Evolutionary conservation across 345 rosid genomes (phyloP).

Genomic region (Eucalyptus erythrocorys): DNA sequence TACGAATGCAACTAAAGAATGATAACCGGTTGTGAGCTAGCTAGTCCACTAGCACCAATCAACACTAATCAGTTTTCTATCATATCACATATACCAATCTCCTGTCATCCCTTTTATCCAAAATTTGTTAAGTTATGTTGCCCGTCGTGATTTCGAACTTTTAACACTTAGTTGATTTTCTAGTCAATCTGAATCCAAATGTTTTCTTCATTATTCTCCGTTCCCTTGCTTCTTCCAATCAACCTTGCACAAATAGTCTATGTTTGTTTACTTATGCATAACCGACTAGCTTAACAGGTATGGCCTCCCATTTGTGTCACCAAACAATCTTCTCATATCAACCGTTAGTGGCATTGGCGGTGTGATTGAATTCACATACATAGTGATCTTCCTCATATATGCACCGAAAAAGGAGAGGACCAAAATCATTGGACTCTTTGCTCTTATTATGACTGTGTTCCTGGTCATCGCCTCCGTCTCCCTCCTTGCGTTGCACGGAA

Average conservation of each 20-base stretch:
- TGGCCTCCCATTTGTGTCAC: slow-evolving; percentile 26
- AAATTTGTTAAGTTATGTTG: not conserved
- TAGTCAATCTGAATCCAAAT: not conserved
- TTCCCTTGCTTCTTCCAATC: not conserved
- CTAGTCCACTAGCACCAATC: not conserved
- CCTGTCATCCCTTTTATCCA: not conserved
- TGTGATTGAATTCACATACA: slow-evolving; percentile 10
- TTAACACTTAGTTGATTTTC: not conserved
- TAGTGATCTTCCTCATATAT: slow-evolving; percentile 10
- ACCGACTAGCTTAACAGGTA: slow-evolving; percentile 10
- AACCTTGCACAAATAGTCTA: not conserved
- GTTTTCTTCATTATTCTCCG: not conserved
- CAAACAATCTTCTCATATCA: slow-evolving; percentile 12
- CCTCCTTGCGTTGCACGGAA: slow-evolving; percentile 8
- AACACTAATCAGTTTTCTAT: not conserved
- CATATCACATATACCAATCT: not conserved
- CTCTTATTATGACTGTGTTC: slow-evolving; percentile 6
- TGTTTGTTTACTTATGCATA: not conserved
- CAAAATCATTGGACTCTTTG: slow-evolving; percentile 9
- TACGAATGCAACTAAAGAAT: not conserved
- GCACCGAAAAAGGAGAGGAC: slow-evolving; percentile 14
- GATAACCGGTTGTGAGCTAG: not conserved
- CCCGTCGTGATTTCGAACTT: not conserved
- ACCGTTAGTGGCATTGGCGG: slow-evolving; percentile 21
- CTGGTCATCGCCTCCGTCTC: slow-evolving; percentile 11